phyloP scores from a whole-genome alignment of 2,329 filamentous ascomycete genomes.

The Oidium heveae region DNA sequence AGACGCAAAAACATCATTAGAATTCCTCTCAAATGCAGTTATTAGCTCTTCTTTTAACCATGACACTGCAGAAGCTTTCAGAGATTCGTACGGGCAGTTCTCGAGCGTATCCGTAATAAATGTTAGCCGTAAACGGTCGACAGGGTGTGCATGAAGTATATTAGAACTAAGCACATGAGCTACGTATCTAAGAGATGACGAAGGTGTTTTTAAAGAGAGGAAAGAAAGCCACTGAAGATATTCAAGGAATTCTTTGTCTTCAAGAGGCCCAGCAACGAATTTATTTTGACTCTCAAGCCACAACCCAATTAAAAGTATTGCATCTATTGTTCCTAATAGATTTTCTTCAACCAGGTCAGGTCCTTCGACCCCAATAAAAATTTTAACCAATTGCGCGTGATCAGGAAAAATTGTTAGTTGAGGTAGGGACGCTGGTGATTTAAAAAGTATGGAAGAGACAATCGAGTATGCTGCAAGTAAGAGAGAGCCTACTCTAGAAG shows the following conservation, averaged over 20 bases:
- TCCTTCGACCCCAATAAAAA: constrained; percentile 26
- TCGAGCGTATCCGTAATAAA: constrained; percentile 40
- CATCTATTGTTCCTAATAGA: constrained; percentile 30
- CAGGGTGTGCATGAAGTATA: constrained; percentile 27
- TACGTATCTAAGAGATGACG: constrained; percentile 14
- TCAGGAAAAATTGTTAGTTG: constrained; percentile 33
- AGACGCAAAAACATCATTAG: constrained; percentile 20
- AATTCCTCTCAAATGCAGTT: constrained; percentile 13
- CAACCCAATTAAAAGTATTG: constrained; percentile 31
- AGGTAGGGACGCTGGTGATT: constrained; percentile 26
- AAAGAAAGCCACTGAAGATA: constrained; percentile 26
- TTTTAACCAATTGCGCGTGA: constrained; percentile 26
- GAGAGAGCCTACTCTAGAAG: constrained; percentile 32
- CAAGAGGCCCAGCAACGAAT: constrained; percentile 15
- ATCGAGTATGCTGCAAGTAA: constrained; percentile 36
- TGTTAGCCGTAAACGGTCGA: constrained; percentile 29
- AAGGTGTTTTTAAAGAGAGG: constrained; percentile 17
- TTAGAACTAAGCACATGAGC: constrained; percentile 15
- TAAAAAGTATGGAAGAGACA: constrained; percentile 35
- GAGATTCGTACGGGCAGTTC: constrained; percentile 34
- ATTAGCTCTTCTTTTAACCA: constrained; percentile 40
- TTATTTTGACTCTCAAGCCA: constrained; percentile 28
- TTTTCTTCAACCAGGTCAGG: constrained; percentile 20
- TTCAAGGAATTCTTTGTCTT: constrained; percentile 24
- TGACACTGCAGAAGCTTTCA: constrained; percentile 35